phyloP scores from a whole-genome alignment of 2,329 filamentous ascomycete species.

The Neofusicoccum parvum region DNA sequence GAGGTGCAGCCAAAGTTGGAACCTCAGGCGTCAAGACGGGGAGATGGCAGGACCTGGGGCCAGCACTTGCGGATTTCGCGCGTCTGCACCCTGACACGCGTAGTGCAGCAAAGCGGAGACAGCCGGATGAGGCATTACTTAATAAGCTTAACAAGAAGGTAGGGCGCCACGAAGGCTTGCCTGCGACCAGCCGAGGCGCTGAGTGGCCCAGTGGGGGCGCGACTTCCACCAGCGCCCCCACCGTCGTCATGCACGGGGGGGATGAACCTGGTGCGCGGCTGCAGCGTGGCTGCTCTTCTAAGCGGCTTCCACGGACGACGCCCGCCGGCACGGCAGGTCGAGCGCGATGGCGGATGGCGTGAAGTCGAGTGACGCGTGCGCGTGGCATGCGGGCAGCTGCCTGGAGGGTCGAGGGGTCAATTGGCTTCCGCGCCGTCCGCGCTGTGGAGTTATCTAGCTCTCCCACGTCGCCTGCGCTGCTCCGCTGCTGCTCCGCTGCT shows the following conservation, averaged over 20 bases:
- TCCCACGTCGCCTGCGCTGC: no score
- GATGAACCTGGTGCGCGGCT: not conserved
- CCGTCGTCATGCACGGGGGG: not conserved
- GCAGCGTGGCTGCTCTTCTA: not conserved
- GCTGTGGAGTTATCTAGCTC: no score
- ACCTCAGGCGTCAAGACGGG: not conserved
- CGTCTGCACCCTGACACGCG: not conserved
- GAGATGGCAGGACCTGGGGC: not conserved
- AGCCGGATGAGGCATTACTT: not conserved
- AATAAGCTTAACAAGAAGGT: constrained; percentile 17
- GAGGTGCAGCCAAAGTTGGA: not conserved
- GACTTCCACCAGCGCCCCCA: not conserved
- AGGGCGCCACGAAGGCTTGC: constrained; percentile 7
- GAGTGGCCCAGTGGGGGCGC: not conserved
- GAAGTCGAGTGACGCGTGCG: not conserved
- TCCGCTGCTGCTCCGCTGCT: no score
- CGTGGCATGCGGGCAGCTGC: not conserved
- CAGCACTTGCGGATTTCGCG: no score
- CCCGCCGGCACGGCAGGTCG: no score
- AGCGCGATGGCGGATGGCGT: no score
- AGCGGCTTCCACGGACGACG: no score
- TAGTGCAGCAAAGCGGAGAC: constrained; percentile 6
- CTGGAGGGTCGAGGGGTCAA: no score
- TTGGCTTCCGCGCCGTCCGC: no score
- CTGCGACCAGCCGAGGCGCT: not conserved